Percentiles rank a stretch among this genome's conserved stretches.
Conservation (phyloP, 768 basidiomycete genomes). For the Hericium rajendrae region DNA sequence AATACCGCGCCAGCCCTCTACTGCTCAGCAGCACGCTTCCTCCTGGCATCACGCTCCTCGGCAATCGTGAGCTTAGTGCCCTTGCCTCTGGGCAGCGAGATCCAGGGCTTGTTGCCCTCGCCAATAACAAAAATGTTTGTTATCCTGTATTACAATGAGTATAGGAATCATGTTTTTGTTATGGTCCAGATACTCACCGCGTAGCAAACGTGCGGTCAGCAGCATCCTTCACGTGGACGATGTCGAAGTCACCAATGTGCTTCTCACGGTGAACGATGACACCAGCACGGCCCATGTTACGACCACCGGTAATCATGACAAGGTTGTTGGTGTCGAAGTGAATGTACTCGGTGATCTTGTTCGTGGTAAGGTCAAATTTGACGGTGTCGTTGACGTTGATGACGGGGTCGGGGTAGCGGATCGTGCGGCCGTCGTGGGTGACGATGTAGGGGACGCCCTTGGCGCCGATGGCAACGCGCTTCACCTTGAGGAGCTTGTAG, state of each 20-base stretch:
- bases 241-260: conserved; percentile 97
- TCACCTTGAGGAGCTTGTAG: conserved; percentile 95
- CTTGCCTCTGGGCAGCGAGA: conserved; percentile 96
- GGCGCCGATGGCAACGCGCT: conserved; percentile 81
- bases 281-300: conserved; percentile 99
- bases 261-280: conserved; percentile 94
- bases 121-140: conserved; percentile 98
- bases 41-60: conserved; percentile 89
- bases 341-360: conserved; percentile 87
- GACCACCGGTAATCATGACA: conserved; percentile 96
- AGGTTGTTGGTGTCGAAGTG: conserved; percentile 98
- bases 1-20: conserved; percentile 25
- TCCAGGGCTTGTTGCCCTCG: conserved; percentile 90
- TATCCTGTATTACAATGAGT: conserved; percentile 39
- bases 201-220: conserved; percentile 96
- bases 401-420: conserved; percentile 95
- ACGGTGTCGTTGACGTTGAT: conserved; percentile 97
- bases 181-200: no score
- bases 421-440: conserved; percentile 98
- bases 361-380: conserved; percentile 92
- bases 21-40: conserved; percentile 70
- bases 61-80: conserved; percentile 96
- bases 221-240: conserved; percentile 94
- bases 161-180: no score
- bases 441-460: conserved; percentile 95